Evolutionary conservation across 441 rosid genomes (phyloP), one percentile per base, ranked within the genome.

Genomic region (Melastoma candidum): DNA sequence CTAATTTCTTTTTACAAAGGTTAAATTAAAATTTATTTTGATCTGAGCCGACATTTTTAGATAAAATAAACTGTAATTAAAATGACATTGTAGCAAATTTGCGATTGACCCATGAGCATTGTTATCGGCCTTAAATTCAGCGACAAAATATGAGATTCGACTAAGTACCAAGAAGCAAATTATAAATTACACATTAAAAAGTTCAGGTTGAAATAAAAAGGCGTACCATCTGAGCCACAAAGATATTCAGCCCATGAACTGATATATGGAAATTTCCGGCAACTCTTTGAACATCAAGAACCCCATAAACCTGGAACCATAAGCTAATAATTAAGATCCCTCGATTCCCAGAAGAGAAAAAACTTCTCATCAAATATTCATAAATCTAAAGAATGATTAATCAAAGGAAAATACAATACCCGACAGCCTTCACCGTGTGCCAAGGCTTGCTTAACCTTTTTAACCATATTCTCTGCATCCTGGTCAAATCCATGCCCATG

Each of bases 181-280:
- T n/a, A n/a, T 7, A 25, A 25, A 46, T 25, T 26, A 36, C 26
- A 54, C 10, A 36, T 52, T 26, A 0, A 11, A 32, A 36, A n/a
- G 4, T 48, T 48, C 7, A 12, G 8, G 49, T 3, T 53, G 48
- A 17, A 44, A 49, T 36, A 14, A 39, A n/a, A 25, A 52, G 13
- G 27, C 26, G 5, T 26, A 93, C 99, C 99, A 78, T 78, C 67
- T 93, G 97, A 63, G 99, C 97, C 64, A 83, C 96, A 73, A 86
- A 83, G 41, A 89, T 80, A 71, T 84, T 93, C 67, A 93, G 69
- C 47, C 96, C 96, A 66, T 89, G 99, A 62, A 93, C 95, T 64
- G 99, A 93, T 51, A 93, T 71, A 69, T 93, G 99, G 72, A 93
- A 93, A 75, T 93, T 93, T 68, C 97, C 99, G 63, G 99, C 96